phyloP scores from a whole-genome alignment of 2,329 filamentous ascomycete species.

The Cercospora zeae-maydis region DNA sequence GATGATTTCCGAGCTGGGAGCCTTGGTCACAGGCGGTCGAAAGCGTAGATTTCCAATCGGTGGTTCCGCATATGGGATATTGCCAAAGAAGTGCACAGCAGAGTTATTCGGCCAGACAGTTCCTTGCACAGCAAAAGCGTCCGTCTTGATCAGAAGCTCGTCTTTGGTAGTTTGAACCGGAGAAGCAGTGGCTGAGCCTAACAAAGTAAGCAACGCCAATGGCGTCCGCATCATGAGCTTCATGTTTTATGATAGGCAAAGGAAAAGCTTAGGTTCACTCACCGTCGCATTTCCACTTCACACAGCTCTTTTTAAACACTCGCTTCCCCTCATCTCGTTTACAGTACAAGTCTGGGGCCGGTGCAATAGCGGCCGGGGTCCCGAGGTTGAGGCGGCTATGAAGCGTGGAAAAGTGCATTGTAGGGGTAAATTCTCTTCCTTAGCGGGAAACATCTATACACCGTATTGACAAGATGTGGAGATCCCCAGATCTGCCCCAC shows the following conservation, averaged over 20 bases:
- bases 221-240: neutral
- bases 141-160: conserved; percentile 5
- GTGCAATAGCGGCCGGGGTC: neutral
- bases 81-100: conserved; percentile 17
- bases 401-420: neutral
- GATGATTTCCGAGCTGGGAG: conserved; percentile 14
- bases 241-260: neutral
- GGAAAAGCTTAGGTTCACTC: neutral
- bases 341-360: neutral
- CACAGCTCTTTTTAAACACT: neutral
- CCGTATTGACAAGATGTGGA: neutral
- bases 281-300: neutral
- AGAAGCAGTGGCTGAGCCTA: neutral
- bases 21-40: conserved; percentile 19
- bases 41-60: conserved; percentile 14
- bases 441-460: neutral
- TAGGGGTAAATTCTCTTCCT: neutral
- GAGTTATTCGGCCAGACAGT: conserved; percentile 18
- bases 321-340: neutral
- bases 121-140: conserved; percentile 17
- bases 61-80: conserved; percentile 20
- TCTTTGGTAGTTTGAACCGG: neutral
- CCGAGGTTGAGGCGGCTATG: neutral
- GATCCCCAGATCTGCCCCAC: neutral
- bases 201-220: neutral